Evolutionary conservation across 208 protist species (phyloP).

Genomic region (Jaenimonas drosophilae): DNA sequence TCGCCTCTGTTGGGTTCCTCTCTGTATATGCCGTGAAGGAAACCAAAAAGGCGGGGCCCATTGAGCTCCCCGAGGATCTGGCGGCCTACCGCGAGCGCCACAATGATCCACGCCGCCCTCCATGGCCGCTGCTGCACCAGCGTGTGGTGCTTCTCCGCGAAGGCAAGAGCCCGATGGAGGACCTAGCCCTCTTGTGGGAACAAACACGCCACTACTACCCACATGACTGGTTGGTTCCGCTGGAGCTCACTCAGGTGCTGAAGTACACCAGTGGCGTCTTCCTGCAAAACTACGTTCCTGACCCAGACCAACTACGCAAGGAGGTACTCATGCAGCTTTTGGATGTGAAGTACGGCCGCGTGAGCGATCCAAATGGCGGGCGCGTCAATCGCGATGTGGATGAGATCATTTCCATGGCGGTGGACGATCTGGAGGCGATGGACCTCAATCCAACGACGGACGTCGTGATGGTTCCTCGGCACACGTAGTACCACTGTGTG

Average conservation of each 20-base stretch:
- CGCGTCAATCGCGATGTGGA: slow-evolving; percentile 71
- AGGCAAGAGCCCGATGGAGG: slow-evolving; percentile 56
- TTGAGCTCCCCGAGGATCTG: slow-evolving; percentile 62
- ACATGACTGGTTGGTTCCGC: slow-evolving; percentile 72
- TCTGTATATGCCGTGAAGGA: slow-evolving; percentile 71
- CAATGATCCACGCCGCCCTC: slow-evolving; percentile 68
- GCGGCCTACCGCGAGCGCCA: slow-evolving; percentile 45
- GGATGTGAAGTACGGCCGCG: slow-evolving; percentile 70
- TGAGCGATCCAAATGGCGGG: slow-evolving; percentile 45
- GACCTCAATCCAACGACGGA: slow-evolving; percentile 39
- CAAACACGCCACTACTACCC: slow-evolving; percentile 81
- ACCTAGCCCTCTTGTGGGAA: slow-evolving; percentile 74
- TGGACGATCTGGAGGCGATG: slow-evolving; percentile 72
- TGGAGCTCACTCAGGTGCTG: slow-evolving; percentile 78
- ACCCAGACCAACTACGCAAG: slow-evolving; percentile 73
- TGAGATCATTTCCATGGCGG: slow-evolving; percentile 77
- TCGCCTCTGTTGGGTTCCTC: slow-evolving; percentile 49
- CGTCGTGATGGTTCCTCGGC: slow-evolving; percentile 45
- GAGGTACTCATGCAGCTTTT: slow-evolving; percentile 76
- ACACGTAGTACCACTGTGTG: slow-evolving; percentile 26
- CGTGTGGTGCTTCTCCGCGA: slow-evolving; percentile 70
- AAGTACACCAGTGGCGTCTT: slow-evolving; percentile 75
- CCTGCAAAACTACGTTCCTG: slow-evolving; percentile 70
- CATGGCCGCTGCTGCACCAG: slow-evolving; percentile 82
- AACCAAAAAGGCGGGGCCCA: slow-evolving; percentile 67